A percentile compares a stretch with the other conserved stretches of the same genome.
phyloP scores from a whole-genome alignment of 2,329 filamentous ascomycete genomes.

The Fusarium albosuccineum region DNA sequence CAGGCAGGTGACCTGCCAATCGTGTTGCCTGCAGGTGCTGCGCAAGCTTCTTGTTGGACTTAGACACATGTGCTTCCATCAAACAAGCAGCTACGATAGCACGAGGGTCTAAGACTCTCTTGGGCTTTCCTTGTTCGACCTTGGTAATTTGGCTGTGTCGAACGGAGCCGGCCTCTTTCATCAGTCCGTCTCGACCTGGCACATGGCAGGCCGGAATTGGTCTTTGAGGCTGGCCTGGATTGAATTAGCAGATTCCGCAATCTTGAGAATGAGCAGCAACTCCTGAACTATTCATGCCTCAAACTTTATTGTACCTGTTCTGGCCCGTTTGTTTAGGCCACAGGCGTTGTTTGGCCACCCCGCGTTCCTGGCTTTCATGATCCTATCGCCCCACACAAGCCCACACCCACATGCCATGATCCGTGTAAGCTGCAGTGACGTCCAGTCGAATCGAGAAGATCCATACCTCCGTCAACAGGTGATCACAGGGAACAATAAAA shows the following conservation, averaged over 20 bases:
- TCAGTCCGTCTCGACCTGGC: not conserved
- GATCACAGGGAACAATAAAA: not conserved
- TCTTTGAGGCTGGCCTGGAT: too few relatives aligned
- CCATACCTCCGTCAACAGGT: not conserved
- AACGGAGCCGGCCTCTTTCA: not conserved
- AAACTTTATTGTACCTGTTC: too few relatives aligned
- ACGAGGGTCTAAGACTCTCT: not conserved
- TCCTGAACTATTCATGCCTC: too few relatives aligned
- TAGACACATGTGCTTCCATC: constrained; percentile 23
- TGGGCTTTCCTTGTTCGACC: too few relatives aligned
- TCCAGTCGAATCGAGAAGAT: not conserved
- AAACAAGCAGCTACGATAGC: constrained; percentile 14
- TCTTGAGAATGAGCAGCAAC: too few relatives aligned
- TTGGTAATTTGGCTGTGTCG: not conserved
- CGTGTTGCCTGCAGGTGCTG: constrained; percentile 10
- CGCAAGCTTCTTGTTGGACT: constrained; percentile 25
- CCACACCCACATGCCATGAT: not conserved
- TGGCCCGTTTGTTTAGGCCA: too few relatives aligned
- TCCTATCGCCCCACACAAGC: too few relatives aligned
- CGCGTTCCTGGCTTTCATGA: too few relatives aligned
- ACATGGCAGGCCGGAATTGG: not conserved
- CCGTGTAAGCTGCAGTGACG: not conserved
- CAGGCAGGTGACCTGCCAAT: constrained; percentile 35
- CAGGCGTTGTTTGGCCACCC: not conserved
- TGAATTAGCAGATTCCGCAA: too few relatives aligned